Base-by-base conservation (phyloP, 495 filamentous ascomycete species). In the Hyphodiscus hymeniophilus region DNA sequence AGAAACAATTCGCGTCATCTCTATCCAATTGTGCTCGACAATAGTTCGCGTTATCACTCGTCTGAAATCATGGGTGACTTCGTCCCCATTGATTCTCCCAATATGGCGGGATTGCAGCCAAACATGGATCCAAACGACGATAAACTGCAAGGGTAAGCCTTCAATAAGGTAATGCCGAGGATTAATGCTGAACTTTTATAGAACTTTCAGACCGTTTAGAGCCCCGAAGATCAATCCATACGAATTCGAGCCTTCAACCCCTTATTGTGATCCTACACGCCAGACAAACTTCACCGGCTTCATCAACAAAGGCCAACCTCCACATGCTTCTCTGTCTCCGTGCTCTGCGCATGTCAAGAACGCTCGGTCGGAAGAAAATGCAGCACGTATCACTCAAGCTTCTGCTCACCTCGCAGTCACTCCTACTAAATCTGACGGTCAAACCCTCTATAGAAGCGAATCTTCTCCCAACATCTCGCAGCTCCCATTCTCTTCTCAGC, bases 181-280 rank as follows among this genome's bases (percentile, higher is more conserved):
- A 22, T 3, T 17, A 20, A 3, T 40, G 22, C 38, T 40, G 20
- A 40, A 8, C 3, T 20, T 22, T 40, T 21, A 3, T 20, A 40
- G 38, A 12, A 21, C 38, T 6, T 21, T 11, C 12, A 43, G 13
- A 28, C 15, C 40, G 3, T n/a, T 16, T 8, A 40, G 20, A 40
- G 22, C 15, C 17, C 3, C 41, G 11, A 43, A 43, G 1, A 40
- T 30, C 20, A 55, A 51, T 18, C 49, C 49, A 4, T 53, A 52
- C 21, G 50, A 57, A 34, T 57, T 59, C 32, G 56, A 59, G 34
- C 52, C 56, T 12, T 32, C 24, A n/a, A 32, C 52, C 6, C 49
- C 52, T 16, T 36, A 42, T 32, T 15, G 16, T 13, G 30, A 35
- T 34, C 31, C 40, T 3, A 20, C 30, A 7, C 45, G 42, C 13